phyloP scores from a whole-genome alignment of 1,139 yeast species.

The Hyphopichia khmerensis region DNA sequence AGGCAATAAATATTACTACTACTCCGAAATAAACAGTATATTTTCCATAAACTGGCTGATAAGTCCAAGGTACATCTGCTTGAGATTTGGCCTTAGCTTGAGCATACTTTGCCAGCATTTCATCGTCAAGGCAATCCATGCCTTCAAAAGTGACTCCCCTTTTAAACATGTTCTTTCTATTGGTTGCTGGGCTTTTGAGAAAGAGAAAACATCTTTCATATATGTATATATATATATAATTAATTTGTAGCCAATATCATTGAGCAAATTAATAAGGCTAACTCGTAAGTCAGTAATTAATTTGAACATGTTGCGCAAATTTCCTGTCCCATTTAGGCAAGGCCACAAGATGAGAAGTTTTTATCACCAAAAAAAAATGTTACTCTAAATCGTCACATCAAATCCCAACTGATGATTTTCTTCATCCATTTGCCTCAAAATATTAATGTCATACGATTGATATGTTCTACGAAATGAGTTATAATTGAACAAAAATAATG shows the following conservation, averaged over 20 bases:
- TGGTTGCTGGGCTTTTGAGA: too few relatives aligned
- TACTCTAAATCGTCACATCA: too few relatives aligned
- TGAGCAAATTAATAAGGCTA: slow-evolving; percentile 3
- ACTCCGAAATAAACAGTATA: slow-evolving; percentile 47
- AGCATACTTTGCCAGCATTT: slow-evolving; percentile 24
- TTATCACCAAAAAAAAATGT: too few relatives aligned
- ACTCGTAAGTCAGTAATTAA: background rate
- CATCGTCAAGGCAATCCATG: slow-evolving; percentile 47
- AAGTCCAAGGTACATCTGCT: slow-evolving; percentile 36
- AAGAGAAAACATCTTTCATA: too few relatives aligned
- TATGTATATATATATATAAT: background rate
- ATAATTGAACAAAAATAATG: too few relatives aligned
- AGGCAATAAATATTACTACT: slow-evolving; percentile 35
- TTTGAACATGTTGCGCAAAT: slow-evolving; percentile 1
- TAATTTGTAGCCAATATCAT: slow-evolving; percentile 1
- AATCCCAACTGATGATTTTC: too few relatives aligned
- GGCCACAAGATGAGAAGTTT: background rate
- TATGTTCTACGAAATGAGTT: too few relatives aligned
- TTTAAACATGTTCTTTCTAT: slow-evolving; percentile 7
- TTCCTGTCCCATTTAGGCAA: slow-evolving; percentile 3
- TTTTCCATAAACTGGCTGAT: slow-evolving; percentile 41
- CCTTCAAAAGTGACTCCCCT: slow-evolving; percentile 31
- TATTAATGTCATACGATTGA: too few relatives aligned
- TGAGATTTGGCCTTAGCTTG: slow-evolving; percentile 31
- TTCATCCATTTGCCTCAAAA: too few relatives aligned